phyloP scores from a whole-genome alignment of 176 grass and related monocot species.

The Cocos nucifera region DNA sequence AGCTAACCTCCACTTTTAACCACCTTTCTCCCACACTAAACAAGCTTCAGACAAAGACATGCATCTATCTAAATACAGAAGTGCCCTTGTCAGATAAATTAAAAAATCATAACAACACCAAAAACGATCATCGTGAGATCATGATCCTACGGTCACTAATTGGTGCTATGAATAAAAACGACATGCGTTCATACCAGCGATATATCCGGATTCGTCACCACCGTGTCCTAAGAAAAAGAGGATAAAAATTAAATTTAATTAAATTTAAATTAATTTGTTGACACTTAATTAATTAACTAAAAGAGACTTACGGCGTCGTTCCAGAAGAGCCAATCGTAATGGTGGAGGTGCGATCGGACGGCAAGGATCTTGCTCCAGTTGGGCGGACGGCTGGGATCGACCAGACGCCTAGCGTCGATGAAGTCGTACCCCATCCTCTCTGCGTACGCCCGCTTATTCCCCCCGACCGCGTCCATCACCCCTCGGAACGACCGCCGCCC shows the following conservation, averaged over 20 bases:
- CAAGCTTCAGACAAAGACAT: too few relatives aligned
- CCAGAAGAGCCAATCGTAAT: constrained; percentile 46
- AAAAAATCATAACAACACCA: background rate
- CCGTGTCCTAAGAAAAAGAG: constrained; percentile 47
- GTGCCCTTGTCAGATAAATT: background rate
- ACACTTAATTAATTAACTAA: too few relatives aligned
- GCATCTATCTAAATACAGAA: too few relatives aligned
- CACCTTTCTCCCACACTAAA: too few relatives aligned
- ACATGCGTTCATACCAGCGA: constrained; percentile 33
- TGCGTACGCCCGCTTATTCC: constrained; percentile 28
- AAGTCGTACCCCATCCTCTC: constrained; percentile 24
- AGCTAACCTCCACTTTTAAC: too few relatives aligned
- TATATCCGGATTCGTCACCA: constrained; percentile 56
- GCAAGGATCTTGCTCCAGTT: constrained; percentile 51
- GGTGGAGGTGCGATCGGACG: constrained; percentile 20
- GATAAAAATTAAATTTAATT: too few relatives aligned
- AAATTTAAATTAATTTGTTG: too few relatives aligned
- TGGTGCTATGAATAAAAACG: too few relatives aligned
- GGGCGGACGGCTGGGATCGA: constrained; percentile 30
- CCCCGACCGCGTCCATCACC: constrained; percentile 11
- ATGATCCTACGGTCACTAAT: too few relatives aligned
- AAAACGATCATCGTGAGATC: too few relatives aligned
- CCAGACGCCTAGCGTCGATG: constrained; percentile 15
- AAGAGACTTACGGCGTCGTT: constrained; percentile 29
- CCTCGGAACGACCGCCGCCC: constrained; percentile 39